Conservation (phyloP, 2,329 filamentous ascomycete genomes). For the Cytospora schulzeri region DNA sequence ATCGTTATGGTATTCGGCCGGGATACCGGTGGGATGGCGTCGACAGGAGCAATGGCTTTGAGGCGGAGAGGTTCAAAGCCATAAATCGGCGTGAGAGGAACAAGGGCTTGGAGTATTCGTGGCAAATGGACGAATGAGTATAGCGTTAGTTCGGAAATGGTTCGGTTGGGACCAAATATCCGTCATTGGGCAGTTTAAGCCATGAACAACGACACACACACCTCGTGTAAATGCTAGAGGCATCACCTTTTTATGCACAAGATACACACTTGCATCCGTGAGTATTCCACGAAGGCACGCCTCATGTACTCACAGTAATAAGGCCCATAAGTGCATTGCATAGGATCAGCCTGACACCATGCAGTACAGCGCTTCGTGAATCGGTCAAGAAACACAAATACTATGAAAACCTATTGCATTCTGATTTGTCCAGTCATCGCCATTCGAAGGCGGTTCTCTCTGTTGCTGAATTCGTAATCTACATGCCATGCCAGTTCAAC, state of each 20-base stretch:
- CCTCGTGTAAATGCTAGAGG: background rate
- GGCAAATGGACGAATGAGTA: slow-evolving; percentile 89
- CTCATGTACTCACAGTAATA: background rate
- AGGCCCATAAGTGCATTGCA: background rate
- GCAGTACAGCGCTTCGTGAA: background rate
- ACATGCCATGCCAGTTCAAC: background rate
- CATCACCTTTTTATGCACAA: background rate
- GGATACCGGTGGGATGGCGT: slow-evolving; percentile 97
- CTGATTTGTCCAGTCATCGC: background rate
- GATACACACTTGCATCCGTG: too few relatives aligned
- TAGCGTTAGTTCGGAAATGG: background rate
- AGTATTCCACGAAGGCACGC: background rate
- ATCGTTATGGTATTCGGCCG: slow-evolving; percentile 89
- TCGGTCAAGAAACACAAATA: background rate
- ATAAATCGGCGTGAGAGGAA: slow-evolving; percentile 76
- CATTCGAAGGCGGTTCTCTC: slow-evolving; percentile 1
- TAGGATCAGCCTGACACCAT: background rate
- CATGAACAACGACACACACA: background rate
- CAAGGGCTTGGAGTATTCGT: slow-evolving; percentile 82
- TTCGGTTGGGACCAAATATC: background rate
- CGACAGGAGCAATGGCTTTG: slow-evolving; percentile 90
- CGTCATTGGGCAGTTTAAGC: background rate
- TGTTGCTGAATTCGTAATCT: background rate
- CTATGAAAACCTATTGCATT: background rate
- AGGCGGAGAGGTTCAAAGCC: slow-evolving; percentile 88